Evolutionary conservation across 148 eudicot genomes (phyloP), one percentile per base, ranked within the genome.

Genomic region (Arctostaphylos glauca): DNA sequence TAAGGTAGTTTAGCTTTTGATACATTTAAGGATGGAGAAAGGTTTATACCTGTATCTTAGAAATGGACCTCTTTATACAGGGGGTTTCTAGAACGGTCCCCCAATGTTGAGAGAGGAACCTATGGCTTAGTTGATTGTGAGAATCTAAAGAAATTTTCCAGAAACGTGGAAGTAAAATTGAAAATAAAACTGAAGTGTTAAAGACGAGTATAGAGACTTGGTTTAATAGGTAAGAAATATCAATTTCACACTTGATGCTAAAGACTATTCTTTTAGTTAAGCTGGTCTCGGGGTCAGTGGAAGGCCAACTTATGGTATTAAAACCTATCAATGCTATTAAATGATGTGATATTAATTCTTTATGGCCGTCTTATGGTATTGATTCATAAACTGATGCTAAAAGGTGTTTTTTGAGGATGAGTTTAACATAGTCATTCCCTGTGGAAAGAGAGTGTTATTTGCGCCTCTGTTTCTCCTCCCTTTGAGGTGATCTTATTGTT

Each of bases 1-100:
- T 48, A 66, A 80, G 74, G 74, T 80, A 80, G 74, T 66, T 80
- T 21, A 48, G 19, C 53, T 80, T 48, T 48, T 4, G 64, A 25
- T 18, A 47, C 21, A 7, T 46, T 49, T 25, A 31, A 66, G 66
- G 25, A 52, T 0, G 16, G 19, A 14, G 47, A 64, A 47, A 12
- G 56, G 55, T 31, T 31, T 31, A 18, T 3, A 56, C 48, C 38
- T 41, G 38, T 3, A 53, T 77, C 67, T 77, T 31, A 6, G 31
- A 41, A 54, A 77, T 53, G 62, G 60, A 53, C 10, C n/a, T 54
- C 79, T 53, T 54, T 31, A 9, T 77, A 38, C 14, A 44, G 14
- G 18, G 21, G 10, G 59, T n/a, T 78, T 44, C 59, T 5, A 9
- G 41, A 21, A 74, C n/a, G 55, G 23, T 19, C 21, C 13, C 13